These are phyloP conservation scores for Leishmania aethiopica DNA, from an alignment of 208 protist genomes.

Conservation along the genomic window DNA sequence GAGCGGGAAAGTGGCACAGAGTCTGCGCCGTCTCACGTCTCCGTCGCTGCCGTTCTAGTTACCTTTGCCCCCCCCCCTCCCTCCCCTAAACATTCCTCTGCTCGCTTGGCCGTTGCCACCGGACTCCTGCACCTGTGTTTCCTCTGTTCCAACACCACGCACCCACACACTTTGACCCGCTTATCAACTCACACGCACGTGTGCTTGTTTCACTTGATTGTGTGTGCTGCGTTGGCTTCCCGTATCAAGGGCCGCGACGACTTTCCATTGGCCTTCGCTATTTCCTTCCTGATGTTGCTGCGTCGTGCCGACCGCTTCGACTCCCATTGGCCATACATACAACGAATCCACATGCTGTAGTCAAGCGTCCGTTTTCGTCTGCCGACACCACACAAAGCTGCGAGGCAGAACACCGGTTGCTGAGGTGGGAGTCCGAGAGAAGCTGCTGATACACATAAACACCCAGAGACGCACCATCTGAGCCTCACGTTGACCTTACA, in stretches of 20 bases:
- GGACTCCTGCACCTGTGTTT: neutral
- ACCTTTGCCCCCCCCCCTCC: no score
- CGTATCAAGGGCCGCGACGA: neutral
- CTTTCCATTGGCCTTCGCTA: neutral
- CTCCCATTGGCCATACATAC: neutral
- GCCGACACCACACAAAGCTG: neutral
- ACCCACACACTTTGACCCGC: neutral
- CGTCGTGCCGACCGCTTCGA: neutral
- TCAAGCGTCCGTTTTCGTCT: neutral
- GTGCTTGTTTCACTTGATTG: neutral
- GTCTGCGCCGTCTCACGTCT: neutral
- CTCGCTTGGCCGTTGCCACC: neutral
- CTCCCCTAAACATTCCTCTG: neutral
- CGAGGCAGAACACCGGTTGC: neutral
- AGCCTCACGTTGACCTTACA: neutral
- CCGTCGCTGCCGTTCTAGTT: neutral
- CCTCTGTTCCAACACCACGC: neutral
- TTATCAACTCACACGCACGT: neutral
- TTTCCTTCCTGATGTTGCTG: neutral
- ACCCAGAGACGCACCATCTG: neutral
- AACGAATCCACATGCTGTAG: neutral
- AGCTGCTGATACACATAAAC: neutral
- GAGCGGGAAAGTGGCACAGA: neutral
- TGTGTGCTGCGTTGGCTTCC: neutral
- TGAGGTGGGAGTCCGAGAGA: neutral